Evolutionary conservation across 768 basidiomycete genomes (phyloP), one percentile per base, ranked within the genome.

Genomic region (Mycena maculata): DNA sequence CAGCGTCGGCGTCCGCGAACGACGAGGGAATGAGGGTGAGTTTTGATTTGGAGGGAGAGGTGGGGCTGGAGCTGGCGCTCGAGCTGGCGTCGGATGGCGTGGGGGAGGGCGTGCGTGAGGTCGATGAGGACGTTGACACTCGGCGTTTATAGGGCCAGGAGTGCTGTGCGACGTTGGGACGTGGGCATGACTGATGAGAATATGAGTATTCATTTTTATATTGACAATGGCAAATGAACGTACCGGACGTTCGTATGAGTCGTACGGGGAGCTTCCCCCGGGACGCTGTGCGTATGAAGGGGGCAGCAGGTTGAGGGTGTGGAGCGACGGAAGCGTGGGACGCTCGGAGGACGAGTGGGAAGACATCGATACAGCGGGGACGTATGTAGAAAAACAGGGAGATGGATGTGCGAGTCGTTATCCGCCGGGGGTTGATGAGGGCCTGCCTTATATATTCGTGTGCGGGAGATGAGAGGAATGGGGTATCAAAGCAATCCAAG

Each of bases 321-420:
- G 85, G 13, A 89, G 79, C 13, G 88, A 78, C 16, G 88, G 88
- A 15, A 89, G 84, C 1, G 82, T 85, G 25, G 87, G 86, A 33
- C 86, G 86, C 47, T 74, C 60, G 56, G 80, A 65, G 30, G 69
- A 60, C 41, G 54, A 63, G 71, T 63, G 59, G 39, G 60, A 62
- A 60, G 72, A 64, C 70, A 70, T 72, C 61, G 49, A 47, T 53
- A 48, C 33, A 58, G 27, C 36, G 57, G 30, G 53, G 36, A n/a
- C n/a, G n/a, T n/a, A n/a, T 15, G 42, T 53, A 48, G 49, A 58
- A 41, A 55, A 23, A 49, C 31, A 53, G 33, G 33, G 22, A 36
- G 48, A 44, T 56, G 23, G n/a, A n/a, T n/a, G 48, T 33, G 56
- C 36, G 57, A 47, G 59, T 59, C 56, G 61, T 67, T 56, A 63